These are phyloP conservation scores for Dryas drummondii DNA, from an alignment of 306 rosid genomes.

Conservation along the genomic window DNA sequence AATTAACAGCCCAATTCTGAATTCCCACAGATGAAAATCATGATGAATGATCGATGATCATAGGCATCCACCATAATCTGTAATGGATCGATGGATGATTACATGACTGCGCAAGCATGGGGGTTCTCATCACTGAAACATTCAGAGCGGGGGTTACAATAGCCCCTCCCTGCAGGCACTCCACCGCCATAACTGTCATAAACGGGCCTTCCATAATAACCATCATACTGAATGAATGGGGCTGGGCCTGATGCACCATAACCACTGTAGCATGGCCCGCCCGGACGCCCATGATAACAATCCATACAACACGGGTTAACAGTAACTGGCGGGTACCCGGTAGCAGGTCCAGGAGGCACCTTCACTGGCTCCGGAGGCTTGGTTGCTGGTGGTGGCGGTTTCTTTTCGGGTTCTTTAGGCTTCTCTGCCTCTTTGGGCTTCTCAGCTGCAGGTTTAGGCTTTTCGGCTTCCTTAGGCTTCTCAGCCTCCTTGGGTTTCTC, in stretches of 20 bases:
- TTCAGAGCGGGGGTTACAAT: constrained; percentile 33
- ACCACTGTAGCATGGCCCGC: constrained; percentile 25
- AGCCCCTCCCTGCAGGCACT: no score
- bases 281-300: constrained; percentile 14
- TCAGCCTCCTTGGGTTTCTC: constrained; percentile 1
- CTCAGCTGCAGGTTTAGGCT: constrained; percentile 3
- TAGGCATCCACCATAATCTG: no score
- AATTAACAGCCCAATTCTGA: no score
- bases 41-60: no score
- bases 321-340: background rate
- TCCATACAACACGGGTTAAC: background rate
- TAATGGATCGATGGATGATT: no score
- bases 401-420: background rate
- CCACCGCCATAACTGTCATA: constrained; percentile 44
- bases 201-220: constrained; percentile 35
- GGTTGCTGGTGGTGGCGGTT: background rate
- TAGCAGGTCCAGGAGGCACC: background rate
- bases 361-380: background rate
- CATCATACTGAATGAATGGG: constrained; percentile 28
- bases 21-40: no score
- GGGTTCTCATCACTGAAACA: constrained; percentile 52
- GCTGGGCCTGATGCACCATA: constrained; percentile 17
- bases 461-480: background rate
- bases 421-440: constrained; percentile 9
- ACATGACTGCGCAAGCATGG: constrained; percentile 27